Percentiles rank a stretch among this genome's conserved stretches.
Evolutionary conservation across 2,329 filamentous ascomycete genomes (phyloP).

Genomic region (Aspergillus versicolor): DNA sequence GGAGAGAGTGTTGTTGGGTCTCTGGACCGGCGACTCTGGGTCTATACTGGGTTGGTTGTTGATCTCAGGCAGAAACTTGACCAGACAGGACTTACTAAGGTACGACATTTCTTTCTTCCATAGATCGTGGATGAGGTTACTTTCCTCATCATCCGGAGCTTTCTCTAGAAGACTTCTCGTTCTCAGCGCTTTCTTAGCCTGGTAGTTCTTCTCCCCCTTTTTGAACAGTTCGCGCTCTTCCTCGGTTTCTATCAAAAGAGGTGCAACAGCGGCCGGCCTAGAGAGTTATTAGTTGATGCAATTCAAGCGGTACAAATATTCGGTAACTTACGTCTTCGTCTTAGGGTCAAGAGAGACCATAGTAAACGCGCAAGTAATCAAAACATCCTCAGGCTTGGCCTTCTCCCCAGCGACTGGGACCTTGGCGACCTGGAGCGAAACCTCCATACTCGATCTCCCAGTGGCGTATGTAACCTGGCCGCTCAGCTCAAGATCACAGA

Average conservation of each 20-base stretch:
- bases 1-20: conserved; percentile 58
- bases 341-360: conserved; percentile 72
- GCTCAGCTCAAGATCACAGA: conserved; percentile 74
- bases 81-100: conserved; percentile 44
- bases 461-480: conserved; percentile 70
- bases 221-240: conserved; percentile 65
- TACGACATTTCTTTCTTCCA: conserved; percentile 69
- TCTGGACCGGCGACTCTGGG: conserved; percentile 53
- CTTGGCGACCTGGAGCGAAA: conserved; percentile 71
- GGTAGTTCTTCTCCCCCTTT: conserved; percentile 65
- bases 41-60: conserved; percentile 36
- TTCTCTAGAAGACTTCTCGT: conserved; percentile 63
- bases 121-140: conserved; percentile 69
- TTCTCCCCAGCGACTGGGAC: conserved; percentile 59
- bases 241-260: conserved; percentile 60
- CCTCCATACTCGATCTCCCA: conserved; percentile 70
- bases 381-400: conserved; percentile 58
- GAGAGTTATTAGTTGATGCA: conserved; percentile 11
- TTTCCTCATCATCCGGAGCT: conserved; percentile 69
- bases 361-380: conserved; percentile 72
- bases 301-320: neutral
- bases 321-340: conserved; percentile 57
- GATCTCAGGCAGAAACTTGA: neutral
- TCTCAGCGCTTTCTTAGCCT: conserved; percentile 63
- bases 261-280: conserved; percentile 61